A percentile compares a stretch with the other conserved stretches of the same genome.
Evolutionary conservation across 2,329 filamentous ascomycete genomes (phyloP).

Genomic region (Claviceps paspali): DNA sequence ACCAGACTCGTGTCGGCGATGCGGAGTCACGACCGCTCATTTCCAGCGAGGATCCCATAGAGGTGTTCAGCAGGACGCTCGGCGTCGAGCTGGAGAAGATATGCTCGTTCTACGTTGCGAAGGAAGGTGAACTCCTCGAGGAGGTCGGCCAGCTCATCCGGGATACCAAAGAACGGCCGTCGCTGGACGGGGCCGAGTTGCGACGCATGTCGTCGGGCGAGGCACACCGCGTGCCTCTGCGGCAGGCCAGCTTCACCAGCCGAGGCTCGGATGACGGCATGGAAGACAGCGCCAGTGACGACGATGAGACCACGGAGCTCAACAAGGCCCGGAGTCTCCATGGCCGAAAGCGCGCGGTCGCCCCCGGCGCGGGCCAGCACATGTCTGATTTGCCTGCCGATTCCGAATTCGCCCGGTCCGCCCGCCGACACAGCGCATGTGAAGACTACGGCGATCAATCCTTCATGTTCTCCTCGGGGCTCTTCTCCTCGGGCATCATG

Average conservation of each 20-base stretch:
- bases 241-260: constrained; percentile 24
- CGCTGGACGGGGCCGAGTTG: constrained; percentile 25
- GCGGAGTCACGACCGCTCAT: constrained; percentile 78
- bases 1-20: constrained; percentile 51
- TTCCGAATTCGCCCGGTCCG: constrained; percentile 40
- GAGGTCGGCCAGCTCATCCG: constrained; percentile 64
- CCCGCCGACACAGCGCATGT: constrained; percentile 49
- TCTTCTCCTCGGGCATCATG: constrained; percentile 57
- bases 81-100: constrained; percentile 91
- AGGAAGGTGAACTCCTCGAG: constrained; percentile 73
- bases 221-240: constrained; percentile 11
- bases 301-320: constrained; percentile 41
- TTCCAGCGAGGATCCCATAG: constrained; percentile 57
- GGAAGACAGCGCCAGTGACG: constrained; percentile 46
- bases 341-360: constrained; percentile 23
- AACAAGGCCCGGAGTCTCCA: constrained; percentile 27
- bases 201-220: constrained; percentile 16
- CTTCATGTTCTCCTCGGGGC: constrained; percentile 45
- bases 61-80: constrained; percentile 65
- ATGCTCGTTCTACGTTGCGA: constrained; percentile 73
- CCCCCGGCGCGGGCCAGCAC: constrained; percentile 21
- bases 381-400: constrained; percentile 46
- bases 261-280: constrained; percentile 35
- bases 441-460: constrained; percentile 70
- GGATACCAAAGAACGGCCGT: constrained; percentile 55